A percentile compares a stretch with the other conserved stretches of the same genome.
Conservation (phyloP, 208 protist species). For the Trypanosoma vivax region DNA sequence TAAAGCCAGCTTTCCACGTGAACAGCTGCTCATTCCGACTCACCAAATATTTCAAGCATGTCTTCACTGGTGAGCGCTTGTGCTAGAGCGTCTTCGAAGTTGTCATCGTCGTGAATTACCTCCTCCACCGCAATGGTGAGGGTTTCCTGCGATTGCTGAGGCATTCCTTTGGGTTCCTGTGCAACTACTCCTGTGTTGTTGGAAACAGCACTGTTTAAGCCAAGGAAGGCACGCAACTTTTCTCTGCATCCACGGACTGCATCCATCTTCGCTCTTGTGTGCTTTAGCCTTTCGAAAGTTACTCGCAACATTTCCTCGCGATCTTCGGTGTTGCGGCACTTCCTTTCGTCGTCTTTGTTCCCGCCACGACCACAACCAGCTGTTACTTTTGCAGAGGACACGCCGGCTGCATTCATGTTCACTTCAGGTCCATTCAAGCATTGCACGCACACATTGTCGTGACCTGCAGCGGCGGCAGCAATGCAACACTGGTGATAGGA, state of each 20-base stretch:
- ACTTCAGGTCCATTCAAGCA: no score
- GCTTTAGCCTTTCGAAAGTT: constrained; percentile 17
- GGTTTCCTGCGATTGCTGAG: neutral
- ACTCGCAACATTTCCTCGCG: constrained; percentile 4
- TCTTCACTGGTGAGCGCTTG: no score
- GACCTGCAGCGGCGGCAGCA: neutral
- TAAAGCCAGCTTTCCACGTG: no score
- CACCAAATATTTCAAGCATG: no score
- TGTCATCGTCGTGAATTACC: neutral
- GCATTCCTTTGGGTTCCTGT: no score
- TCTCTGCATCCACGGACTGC: constrained; percentile 4
- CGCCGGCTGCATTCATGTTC: no score
- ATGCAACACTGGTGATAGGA: constrained; percentile 58
- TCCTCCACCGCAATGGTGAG: neutral
- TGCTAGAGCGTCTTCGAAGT: no score
- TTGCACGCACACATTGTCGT: constrained; percentile 9
- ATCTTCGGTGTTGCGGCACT: neutral
- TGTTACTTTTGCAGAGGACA: neutral
- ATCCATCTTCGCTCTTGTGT: constrained; percentile 22
- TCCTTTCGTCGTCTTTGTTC: neutral
- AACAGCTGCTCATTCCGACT: no score
- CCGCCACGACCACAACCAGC: neutral
- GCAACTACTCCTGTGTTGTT: no score
- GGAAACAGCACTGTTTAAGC: neutral
- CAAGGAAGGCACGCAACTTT: constrained; percentile 9